Evolutionary conservation across 345 rosid genomes (phyloP).

Genomic region (Moricandia moricandioides): DNA sequence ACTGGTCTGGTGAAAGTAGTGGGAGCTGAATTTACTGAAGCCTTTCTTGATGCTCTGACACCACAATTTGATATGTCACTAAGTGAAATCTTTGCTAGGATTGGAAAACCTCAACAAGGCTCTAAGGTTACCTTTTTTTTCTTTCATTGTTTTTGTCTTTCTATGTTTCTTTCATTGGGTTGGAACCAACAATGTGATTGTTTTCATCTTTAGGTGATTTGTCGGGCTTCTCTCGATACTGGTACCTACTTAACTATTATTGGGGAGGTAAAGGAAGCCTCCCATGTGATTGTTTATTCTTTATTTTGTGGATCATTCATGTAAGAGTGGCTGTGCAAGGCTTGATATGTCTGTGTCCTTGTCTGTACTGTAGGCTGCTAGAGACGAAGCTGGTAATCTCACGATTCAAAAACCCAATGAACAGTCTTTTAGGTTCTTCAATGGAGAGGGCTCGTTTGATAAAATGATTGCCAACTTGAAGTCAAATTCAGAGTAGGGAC

Average conservation of each 20-base stretch:
- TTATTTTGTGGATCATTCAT: not conserved
- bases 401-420: not conserved
- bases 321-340: not conserved
- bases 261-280: constrained; percentile 1
- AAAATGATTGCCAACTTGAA: not conserved
- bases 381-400: constrained; percentile 9
- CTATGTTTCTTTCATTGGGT: not conserved
- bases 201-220: not conserved
- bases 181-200: not conserved
- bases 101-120: not conserved
- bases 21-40: not conserved
- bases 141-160: not conserved
- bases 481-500: constrained; percentile 15
- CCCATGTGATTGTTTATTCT: not conserved
- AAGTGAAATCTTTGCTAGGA: not conserved
- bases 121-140: not conserved
- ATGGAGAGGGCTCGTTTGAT: constrained; percentile 5
- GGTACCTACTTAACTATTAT: constrained; percentile 1
- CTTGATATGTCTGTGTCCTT: not conserved
- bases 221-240: not conserved
- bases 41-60: not conserved
- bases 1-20: not conserved
- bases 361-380: constrained; percentile 4
- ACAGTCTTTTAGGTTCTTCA: not conserved
- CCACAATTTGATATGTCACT: not conserved